phyloP scores from a whole-genome alignment of 306 rosid genomes.

The Rosa lucieae region DNA sequence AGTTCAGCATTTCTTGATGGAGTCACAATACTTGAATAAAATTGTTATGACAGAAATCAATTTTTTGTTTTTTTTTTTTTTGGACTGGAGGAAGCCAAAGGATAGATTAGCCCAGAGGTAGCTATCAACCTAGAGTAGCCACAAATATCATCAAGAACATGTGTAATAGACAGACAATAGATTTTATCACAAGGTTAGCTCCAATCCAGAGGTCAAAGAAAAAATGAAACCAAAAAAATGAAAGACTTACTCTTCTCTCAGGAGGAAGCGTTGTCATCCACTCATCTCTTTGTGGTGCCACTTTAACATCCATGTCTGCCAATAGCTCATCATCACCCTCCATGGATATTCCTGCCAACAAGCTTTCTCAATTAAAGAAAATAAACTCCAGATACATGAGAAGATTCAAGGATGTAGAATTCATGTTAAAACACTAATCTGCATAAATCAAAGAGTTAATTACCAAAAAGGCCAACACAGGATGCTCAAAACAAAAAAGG shows the following conservation, averaged over 20 bases:
- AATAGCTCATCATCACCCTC: conserved; percentile 96
- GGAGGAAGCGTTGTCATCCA: conserved; percentile 98
- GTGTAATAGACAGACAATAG: not conserved
- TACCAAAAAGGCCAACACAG: not conserved
- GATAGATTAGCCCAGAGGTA: not conserved
- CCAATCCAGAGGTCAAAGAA: not conserved
- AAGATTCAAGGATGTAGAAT: conserved; percentile 7
- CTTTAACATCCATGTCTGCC: conserved; percentile 70
- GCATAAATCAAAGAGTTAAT: not conserved
- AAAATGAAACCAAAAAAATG: conserved; percentile 10
- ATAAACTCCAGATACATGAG: not conserved
- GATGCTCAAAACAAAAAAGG: not conserved
- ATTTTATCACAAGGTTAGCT: not conserved
- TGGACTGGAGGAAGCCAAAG: too few relatives aligned
- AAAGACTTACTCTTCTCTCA: conserved; percentile 64
- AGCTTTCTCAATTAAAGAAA: conserved; percentile 25
- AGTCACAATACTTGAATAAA: too few relatives aligned
- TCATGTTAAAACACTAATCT: not conserved
- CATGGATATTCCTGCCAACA: conserved; percentile 81
- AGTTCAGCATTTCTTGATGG: not conserved
- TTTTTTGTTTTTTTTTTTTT: too few relatives aligned
- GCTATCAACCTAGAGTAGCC: not conserved
- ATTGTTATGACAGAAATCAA: not conserved
- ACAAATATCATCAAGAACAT: not conserved
- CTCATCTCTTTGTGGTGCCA: conserved; percentile 77